These are phyloP conservation scores for Zancudomyces culisetae DNA, from an alignment of 371 early-diverging fungal genomes.

Conservation along the genomic window DNA sequence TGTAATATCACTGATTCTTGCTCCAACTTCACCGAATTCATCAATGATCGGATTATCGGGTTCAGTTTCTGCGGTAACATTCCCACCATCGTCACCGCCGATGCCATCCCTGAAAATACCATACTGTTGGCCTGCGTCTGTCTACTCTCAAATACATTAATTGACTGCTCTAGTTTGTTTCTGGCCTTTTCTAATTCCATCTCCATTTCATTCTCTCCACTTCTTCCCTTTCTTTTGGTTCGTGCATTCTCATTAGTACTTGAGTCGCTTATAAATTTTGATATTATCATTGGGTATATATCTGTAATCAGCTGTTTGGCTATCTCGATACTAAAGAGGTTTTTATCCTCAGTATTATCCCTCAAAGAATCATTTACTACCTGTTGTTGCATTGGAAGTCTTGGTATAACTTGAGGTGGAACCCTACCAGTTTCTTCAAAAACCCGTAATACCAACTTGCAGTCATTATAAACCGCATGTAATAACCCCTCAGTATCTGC, in stretches of 20 bases:
- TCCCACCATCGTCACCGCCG: conserved; percentile 63
- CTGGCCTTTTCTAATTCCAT: conserved; percentile 32
- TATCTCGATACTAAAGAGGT: background rate
- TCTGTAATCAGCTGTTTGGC: background rate
- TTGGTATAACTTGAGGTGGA: no score
- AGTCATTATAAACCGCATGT: no score
- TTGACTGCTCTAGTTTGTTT: conserved; percentile 37
- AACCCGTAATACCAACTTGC: no score
- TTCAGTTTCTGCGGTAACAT: conserved; percentile 63
- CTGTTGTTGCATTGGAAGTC: no score
- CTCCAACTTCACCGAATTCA: conserved; percentile 60
- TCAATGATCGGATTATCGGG: conserved; percentile 66
- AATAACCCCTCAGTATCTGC: no score
- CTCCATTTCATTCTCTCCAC: conserved; percentile 4
- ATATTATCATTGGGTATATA: background rate
- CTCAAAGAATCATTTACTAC: no score
- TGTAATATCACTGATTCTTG: conserved; percentile 14
- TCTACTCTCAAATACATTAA: conserved; percentile 40
- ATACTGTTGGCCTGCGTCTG: conserved; percentile 48
- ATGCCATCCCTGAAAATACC: conserved; percentile 55
- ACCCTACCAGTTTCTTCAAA: no score
- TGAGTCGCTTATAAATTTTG: background rate
- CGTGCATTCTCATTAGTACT: background rate
- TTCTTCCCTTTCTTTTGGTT: background rate
- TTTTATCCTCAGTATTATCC: background rate